phyloP scores from a whole-genome alignment of 805 yeast genomes.

The Nakazawaea ambrosiae region DNA sequence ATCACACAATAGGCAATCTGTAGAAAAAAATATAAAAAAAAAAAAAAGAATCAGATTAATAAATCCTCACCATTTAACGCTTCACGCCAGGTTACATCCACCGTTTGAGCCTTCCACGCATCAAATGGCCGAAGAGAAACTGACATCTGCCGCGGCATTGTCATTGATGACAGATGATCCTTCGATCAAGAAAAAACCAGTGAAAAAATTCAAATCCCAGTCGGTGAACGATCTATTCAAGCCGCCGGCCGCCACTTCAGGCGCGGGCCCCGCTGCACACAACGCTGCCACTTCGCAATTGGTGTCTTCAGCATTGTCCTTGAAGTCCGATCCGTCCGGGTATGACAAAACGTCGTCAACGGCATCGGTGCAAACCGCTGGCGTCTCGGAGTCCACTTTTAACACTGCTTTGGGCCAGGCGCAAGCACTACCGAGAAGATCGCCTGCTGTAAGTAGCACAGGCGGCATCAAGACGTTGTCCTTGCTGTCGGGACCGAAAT shows the following conservation, averaged over 20 bases:
- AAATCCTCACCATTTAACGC: too few species aligned
- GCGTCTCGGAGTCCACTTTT: not conserved
- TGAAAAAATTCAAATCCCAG: slow-evolving; percentile 21
- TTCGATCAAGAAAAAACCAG: too few species aligned
- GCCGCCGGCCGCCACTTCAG: not conserved
- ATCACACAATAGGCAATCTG: too few species aligned
- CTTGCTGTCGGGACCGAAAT: slow-evolving; percentile 7
- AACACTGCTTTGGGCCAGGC: not conserved
- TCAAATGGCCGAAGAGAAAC: too few species aligned
- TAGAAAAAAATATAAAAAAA: too few species aligned
- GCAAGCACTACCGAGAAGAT: not conserved
- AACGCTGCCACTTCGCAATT: not conserved
- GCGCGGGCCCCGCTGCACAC: not conserved
- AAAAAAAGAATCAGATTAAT: too few species aligned
- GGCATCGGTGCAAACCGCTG: not conserved
- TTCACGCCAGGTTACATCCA: too few species aligned
- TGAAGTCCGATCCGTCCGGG: not conserved
- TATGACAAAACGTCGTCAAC: not conserved
- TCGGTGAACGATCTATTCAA: slow-evolving; percentile 21
- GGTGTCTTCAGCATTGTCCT: not conserved
- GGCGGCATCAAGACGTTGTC: slow-evolving; percentile 10
- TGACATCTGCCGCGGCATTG: too few species aligned
- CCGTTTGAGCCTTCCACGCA: too few species aligned
- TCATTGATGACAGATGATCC: too few species aligned
- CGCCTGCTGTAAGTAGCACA: not conserved